phyloP scores from a whole-genome alignment of 1,139 yeast genomes.

The Blastobotrys petasosporus region DNA sequence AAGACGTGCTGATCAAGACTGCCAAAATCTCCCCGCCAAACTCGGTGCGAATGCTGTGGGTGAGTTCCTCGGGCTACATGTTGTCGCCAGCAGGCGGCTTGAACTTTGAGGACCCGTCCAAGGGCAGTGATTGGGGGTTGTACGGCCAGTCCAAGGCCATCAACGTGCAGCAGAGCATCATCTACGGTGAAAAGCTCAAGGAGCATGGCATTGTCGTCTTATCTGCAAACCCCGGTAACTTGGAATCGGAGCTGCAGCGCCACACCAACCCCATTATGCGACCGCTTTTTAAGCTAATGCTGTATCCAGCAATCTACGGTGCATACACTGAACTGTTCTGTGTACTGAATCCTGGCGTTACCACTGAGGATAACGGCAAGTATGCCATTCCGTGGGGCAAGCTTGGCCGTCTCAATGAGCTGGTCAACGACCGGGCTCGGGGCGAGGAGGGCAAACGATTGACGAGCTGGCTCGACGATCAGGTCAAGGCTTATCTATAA shows the following conservation, averaged over 20 bases:
- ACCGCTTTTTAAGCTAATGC: not conserved
- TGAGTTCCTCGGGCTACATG: constrained; percentile 27
- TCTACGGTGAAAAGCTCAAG: constrained; percentile 39
- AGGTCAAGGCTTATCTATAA: constrained; percentile 13
- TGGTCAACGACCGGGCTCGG: constrained; percentile 22
- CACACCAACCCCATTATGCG: constrained; percentile 12
- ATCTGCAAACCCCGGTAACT: constrained; percentile 44
- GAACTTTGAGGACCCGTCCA: constrained; percentile 37
- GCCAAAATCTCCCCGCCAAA: constrained; percentile 21
- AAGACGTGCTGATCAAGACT: constrained; percentile 39
- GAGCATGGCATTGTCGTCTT: constrained; percentile 36
- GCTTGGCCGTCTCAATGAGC: constrained; percentile 20
- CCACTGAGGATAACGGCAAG: constrained; percentile 32
- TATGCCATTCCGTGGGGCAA: constrained; percentile 33
- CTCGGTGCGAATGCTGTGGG: constrained; percentile 41
- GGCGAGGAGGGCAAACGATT: constrained; percentile 31
- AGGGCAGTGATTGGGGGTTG: constrained; percentile 8
- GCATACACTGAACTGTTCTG: constrained; percentile 41
- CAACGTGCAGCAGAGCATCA: constrained; percentile 39
- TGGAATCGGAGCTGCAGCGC: constrained; percentile 39
- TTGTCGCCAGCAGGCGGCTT: constrained; percentile 35
- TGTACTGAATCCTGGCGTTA: constrained; percentile 37
- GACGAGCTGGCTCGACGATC: constrained; percentile 31
- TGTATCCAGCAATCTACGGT: constrained; percentile 30
- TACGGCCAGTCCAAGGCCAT: constrained; percentile 50